phyloP scores from a whole-genome alignment of 129 eudicot species.

The Tagetes erecta region DNA sequence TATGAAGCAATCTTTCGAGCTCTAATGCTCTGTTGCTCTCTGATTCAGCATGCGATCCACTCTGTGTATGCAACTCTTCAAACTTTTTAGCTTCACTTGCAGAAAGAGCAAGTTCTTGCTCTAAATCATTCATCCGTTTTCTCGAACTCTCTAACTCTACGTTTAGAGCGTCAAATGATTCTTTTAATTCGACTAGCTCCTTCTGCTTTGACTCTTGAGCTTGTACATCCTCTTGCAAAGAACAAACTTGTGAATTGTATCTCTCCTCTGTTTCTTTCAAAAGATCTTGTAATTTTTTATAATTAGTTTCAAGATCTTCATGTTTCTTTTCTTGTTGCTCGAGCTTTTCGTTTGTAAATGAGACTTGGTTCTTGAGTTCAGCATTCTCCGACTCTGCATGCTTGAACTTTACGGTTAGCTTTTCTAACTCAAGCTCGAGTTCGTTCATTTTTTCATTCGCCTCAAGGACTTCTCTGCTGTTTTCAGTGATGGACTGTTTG shows the following conservation, averaged over 20 bases:
- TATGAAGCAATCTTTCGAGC: slow-evolving; percentile 65
- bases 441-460: slow-evolving; percentile 69
- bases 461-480: slow-evolving; percentile 67
- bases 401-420: slow-evolving; percentile 51
- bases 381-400: slow-evolving; percentile 68
- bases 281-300: slow-evolving; percentile 57
- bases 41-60: slow-evolving; percentile 71
- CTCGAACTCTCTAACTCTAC: slow-evolving; percentile 67
- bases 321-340: slow-evolving; percentile 55
- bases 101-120: slow-evolving; percentile 56
- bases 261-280: slow-evolving; percentile 56
- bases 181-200: slow-evolving; percentile 63
- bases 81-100: slow-evolving; percentile 58
- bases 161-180: slow-evolving; percentile 60
- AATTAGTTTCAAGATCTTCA: slow-evolving; percentile 54
- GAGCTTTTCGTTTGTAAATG: slow-evolving; percentile 50
- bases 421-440: slow-evolving; percentile 67
- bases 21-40: slow-evolving; percentile 74
- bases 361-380: slow-evolving; percentile 57
- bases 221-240: slow-evolving; percentile 69
- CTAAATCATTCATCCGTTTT: slow-evolving; percentile 64
- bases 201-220: slow-evolving; percentile 63
- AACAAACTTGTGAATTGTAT: slow-evolving; percentile 48
- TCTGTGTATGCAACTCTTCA: slow-evolving; percentile 79
- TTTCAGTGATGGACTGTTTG: slow-evolving; percentile 33